Percentiles rank a stretch among this genome's conserved stretches.
phyloP scores from a whole-genome alignment of 805 yeast genomes.

The Yarrowia phangngaensis region DNA sequence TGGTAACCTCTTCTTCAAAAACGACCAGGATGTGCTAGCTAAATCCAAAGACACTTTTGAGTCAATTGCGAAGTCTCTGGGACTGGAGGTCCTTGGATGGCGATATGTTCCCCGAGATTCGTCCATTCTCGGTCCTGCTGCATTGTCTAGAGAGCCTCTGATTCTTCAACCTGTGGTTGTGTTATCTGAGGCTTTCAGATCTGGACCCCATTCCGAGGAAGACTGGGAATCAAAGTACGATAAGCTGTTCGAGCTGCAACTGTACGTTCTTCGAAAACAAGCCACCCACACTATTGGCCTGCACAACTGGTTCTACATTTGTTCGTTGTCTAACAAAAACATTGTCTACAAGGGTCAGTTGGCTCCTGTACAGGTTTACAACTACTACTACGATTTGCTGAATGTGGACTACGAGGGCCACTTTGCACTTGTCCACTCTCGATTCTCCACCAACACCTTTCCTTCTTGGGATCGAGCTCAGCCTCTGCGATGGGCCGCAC shows the following conservation, averaged over 20 bases:
- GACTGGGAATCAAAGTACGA: constrained; percentile 57
- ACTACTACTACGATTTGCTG: constrained; percentile 86
- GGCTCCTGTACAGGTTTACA: constrained; percentile 93
- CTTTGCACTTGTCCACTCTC: constrained; percentile 92
- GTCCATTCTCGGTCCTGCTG: constrained; percentile 91
- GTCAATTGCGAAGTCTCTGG: constrained; percentile 69
- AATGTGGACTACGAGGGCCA: constrained; percentile 92
- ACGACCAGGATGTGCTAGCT: constrained; percentile 63
- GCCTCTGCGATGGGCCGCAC: constrained; percentile 95
- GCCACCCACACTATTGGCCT: constrained; percentile 86
- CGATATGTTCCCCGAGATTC: constrained; percentile 92
- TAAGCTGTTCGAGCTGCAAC: constrained; percentile 71
- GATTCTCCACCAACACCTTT: constrained; percentile 96
- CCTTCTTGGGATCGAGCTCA: constrained; percentile 99
- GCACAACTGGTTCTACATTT: constrained; percentile 96
- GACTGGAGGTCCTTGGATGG: constrained; percentile 87
- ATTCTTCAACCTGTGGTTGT: constrained; percentile 93
- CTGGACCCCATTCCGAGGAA: constrained; percentile 43
- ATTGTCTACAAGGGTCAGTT: constrained; percentile 97
- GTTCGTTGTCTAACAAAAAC: constrained; percentile 82
- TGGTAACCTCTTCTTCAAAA: constrained; percentile 91
- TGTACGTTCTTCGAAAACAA: constrained; percentile 83
- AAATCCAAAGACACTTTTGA: constrained; percentile 76
- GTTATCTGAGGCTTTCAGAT: constrained; percentile 49
- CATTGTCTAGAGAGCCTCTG: constrained; percentile 85